These are phyloP conservation scores for Globisporangium radiosum DNA, from an alignment of 352 stramenopile genomes.

Conservation along the genomic window DNA sequence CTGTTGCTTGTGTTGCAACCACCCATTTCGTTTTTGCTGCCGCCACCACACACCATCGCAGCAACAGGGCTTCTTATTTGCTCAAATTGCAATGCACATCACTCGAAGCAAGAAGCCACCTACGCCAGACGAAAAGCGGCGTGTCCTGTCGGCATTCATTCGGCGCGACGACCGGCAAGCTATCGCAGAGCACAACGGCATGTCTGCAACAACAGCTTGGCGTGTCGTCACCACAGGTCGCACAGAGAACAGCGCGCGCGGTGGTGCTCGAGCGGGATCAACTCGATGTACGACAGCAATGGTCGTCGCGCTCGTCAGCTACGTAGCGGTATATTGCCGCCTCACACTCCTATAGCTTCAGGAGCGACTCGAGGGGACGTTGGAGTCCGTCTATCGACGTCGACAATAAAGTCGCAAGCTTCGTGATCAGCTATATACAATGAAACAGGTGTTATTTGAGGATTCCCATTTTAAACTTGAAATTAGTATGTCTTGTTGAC, in stretches of 20 bases:
- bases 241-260: not conserved
- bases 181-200: not conserved
- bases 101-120: not conserved
- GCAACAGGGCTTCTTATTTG: too few relatives aligned
- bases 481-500: constrained; percentile 1
- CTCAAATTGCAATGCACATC: too few relatives aligned
- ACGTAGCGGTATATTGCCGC: not conserved
- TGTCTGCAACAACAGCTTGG: not conserved
- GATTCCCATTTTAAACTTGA: not conserved
- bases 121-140: not conserved
- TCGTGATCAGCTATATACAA: constrained; percentile 9
- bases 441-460: constrained; percentile 15
- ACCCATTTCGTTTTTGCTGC: too few relatives aligned
- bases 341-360: not conserved
- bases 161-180: not conserved
- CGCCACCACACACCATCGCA: too few relatives aligned
- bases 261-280: not conserved
- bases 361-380: not conserved
- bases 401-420: constrained; percentile 13
- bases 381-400: constrained; percentile 1
- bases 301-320: not conserved
- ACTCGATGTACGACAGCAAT: not conserved
- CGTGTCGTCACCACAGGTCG: not conserved
- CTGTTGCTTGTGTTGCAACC: too few relatives aligned
- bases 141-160: not conserved